These are phyloP conservation scores for Lactarius akahatsu DNA, from an alignment of 768 basidiomycete genomes.

Conservation along the genomic window DNA sequence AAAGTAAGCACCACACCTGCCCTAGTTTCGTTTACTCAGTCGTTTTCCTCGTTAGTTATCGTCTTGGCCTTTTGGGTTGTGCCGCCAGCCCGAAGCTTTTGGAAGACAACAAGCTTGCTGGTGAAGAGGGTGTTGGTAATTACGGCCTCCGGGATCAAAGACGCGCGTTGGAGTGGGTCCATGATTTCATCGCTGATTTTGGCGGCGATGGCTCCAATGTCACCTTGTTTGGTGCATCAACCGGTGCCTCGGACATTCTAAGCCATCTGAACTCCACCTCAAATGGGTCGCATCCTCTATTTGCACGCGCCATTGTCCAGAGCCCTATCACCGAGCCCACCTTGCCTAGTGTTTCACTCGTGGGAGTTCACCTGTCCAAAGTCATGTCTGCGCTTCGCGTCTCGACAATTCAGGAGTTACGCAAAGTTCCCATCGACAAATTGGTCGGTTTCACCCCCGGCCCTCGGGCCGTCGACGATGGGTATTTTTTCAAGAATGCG, in stretches of 20 bases:
- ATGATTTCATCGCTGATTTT: constrained; percentile 50
- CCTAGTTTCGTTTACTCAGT: constrained; percentile 24
- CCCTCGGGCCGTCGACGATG: constrained; percentile 66
- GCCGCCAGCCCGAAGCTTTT: constrained; percentile 64
- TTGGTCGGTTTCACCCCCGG: constrained; percentile 48
- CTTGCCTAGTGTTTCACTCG: constrained; percentile 56
- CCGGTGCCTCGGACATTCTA: constrained; percentile 39
- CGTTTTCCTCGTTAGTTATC: constrained; percentile 50
- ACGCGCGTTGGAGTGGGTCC: constrained; percentile 51
- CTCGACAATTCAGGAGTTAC: constrained; percentile 59
- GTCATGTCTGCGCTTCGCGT: constrained; percentile 56
- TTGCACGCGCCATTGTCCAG: constrained; percentile 75
- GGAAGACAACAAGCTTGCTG: constrained; percentile 63
- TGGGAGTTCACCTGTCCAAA: constrained; percentile 67
- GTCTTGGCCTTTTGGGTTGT: constrained; percentile 73
- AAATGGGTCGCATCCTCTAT: constrained; percentile 60
- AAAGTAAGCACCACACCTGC: constrained; percentile 52
- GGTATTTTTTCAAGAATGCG: constrained; percentile 60
- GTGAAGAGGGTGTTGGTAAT: constrained; percentile 74
- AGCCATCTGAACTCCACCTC: constrained; percentile 54
- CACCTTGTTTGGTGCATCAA: constrained; percentile 37
- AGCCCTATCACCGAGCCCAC: constrained; percentile 63
- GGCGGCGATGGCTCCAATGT: constrained; percentile 48
- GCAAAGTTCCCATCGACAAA: constrained; percentile 55
- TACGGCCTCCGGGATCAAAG: constrained; percentile 52